Evolutionary conservation across 805 yeast genomes (phyloP).

Genomic region (Lipomyces yamanashiensis): DNA sequence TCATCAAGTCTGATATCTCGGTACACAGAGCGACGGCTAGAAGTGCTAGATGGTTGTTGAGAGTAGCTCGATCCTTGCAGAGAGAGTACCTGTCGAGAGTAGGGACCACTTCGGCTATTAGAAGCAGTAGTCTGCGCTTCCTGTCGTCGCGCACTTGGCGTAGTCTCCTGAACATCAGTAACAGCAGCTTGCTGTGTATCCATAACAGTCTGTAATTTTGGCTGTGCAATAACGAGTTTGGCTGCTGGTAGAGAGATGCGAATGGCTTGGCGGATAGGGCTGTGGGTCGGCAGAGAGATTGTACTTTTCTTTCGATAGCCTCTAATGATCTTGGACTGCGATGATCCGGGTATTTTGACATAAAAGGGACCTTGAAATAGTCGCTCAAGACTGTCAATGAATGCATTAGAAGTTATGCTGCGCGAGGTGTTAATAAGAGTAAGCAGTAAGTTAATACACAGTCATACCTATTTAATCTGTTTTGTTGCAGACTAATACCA

Average conservation of each 20-base stretch:
- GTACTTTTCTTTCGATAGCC: constrained; percentile 10
- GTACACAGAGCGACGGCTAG: background rate
- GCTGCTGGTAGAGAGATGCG: constrained; percentile 2
- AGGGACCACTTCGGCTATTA: too few relatives aligned
- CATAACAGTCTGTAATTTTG: background rate
- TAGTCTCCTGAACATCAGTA: background rate
- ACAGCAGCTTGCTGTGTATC: background rate
- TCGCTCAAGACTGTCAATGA: background rate
- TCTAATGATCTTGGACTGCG: constrained; percentile 22
- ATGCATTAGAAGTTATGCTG: background rate
- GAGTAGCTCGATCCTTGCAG: background rate
- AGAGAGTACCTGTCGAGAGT: too few relatives aligned
- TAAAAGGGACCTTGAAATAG: constrained; percentile 29
- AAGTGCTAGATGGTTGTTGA: background rate
- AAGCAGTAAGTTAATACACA: background rate
- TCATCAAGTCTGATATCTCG: constrained; percentile 5
- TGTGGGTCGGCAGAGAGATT: background rate
- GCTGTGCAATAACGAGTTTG: background rate
- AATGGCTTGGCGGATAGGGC: constrained; percentile 1
- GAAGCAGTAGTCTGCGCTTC: background rate
- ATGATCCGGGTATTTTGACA: constrained; percentile 32
- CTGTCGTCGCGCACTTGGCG: background rate
- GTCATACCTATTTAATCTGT: background rate
- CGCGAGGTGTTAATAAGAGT: background rate
- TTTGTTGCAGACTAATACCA: too few relatives aligned